Base-by-base conservation (phyloP, 1,284 basidiomycete species). In the Ustilago nuda region DNA sequence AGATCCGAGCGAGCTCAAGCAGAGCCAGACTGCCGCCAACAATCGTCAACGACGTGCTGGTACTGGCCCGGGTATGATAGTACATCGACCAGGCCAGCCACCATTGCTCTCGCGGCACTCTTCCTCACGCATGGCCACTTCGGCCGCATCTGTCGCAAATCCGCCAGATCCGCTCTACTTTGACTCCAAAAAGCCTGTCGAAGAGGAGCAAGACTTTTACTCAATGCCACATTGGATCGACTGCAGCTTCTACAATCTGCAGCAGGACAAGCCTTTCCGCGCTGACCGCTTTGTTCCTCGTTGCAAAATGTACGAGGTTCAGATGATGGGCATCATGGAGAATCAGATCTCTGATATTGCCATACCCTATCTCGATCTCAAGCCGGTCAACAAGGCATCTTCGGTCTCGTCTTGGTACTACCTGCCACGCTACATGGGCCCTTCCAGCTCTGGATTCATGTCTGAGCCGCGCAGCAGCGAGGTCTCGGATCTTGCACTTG, bases 201-300 rank as follows among this genome's bases (percentile, higher is more conserved):
- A 76, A 48, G 68, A 78, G 12, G 61, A 65, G 17, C 59, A 73
- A 23, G 77, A 79, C 54, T 85, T 81, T 53, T 84, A 82, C 58
- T 74, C 73, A 3, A 80, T 85, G 78, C 84, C 84, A 1, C 83
- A 82, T 66, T 85, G 84, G 84, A 78, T 85, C 68, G 84, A 85
- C 63, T 83, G 82, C 72, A 81, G 78, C 62, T 85, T 85, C 64
- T 85, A 85, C 74, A 84, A 84, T 50, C 55, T 84, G 36, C 84
- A 85, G 64, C 84, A 83, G 61, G 84, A 85, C 63, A 81, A 80
- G 65, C 83, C 81, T 8, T 82, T 82, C 68, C 78, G 84, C 6
- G 76, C 74, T 5, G 79, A 83, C 51, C 81, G 83, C 12, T 85
- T 85, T 52, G 83, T 85, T 23, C 83, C 84, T 12, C 74, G 84